These are phyloP conservation scores for Cyberlindnera nakhonratchasimensis DNA, from an alignment of 805 yeast genomes.

Conservation along the genomic window DNA sequence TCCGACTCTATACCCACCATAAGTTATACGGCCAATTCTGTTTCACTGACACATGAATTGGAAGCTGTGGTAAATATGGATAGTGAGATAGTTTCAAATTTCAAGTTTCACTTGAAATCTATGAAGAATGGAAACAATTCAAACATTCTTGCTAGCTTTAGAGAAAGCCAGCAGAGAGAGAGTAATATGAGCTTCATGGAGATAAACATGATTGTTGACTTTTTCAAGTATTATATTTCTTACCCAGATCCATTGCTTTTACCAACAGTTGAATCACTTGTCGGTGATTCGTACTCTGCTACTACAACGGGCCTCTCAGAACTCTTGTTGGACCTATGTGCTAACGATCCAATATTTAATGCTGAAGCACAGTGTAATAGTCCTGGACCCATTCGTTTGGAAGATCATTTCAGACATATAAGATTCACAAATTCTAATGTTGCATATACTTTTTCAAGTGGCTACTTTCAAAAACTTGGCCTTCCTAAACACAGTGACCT, in stretches of 20 bases:
- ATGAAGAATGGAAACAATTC: background rate
- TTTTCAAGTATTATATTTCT: conserved; percentile 7
- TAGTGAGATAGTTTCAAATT: background rate
- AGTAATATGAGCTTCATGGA: conserved; percentile 1
- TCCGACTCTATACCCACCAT: conserved; percentile 13
- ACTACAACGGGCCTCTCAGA: conserved; percentile 1
- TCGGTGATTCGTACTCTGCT: background rate
- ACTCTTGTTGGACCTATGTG: conserved; percentile 2
- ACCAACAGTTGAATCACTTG: background rate
- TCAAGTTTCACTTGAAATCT: background rate
- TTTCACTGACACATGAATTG: conserved; percentile 3
- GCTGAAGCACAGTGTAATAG: background rate
- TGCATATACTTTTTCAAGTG: conserved; percentile 13
- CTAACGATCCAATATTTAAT: background rate
- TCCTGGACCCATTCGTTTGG: background rate
- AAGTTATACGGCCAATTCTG: conserved; percentile 11
- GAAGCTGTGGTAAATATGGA: conserved; percentile 7
- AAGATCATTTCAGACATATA: conserved; percentile 15
- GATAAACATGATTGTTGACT: conserved; percentile 7
- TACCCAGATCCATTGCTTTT: conserved; percentile 11
- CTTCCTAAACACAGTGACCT: conserved; percentile 7
- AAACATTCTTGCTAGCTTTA: conserved; percentile 4
- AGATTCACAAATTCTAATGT: conserved; percentile 12
- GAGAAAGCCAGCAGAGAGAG: conserved; percentile 2
- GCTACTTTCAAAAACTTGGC: conserved; percentile 1